Evolutionary conservation across 2,329 filamentous ascomycete species (phyloP).

Genomic region (Sclerotinia minor): DNA sequence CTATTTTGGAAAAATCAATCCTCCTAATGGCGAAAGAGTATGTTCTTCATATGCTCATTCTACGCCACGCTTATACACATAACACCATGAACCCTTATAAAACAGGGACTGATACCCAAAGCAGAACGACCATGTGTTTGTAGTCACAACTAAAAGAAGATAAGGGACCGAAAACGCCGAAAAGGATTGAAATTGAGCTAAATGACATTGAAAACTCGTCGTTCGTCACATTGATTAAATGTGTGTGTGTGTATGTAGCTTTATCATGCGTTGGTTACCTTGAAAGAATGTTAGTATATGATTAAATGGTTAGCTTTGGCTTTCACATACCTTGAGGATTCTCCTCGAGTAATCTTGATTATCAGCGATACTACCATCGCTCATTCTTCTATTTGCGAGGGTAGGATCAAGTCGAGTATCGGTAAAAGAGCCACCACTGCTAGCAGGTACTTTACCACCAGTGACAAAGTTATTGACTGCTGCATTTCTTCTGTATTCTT

Average conservation of each 20-base stretch:
- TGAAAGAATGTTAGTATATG: conserved; percentile 15
- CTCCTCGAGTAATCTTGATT: conserved; percentile 95
- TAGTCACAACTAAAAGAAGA: conserved; percentile 30
- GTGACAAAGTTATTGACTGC: conserved; percentile 76
- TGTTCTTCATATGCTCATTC: conserved; percentile 36
- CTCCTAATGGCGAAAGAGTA: conserved; percentile 32
- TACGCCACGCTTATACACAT: conserved; percentile 42
- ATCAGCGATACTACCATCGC: conserved; percentile 94
- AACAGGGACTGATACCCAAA: conserved; percentile 31
- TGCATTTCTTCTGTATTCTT: conserved; percentile 79
- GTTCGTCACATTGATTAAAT: conserved; percentile 43
- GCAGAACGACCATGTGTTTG: conserved; percentile 30
- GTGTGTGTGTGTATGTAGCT: conserved; percentile 10
- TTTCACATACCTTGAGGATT: conserved; percentile 78
- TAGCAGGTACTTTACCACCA: conserved; percentile 61
- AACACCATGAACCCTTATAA: conserved; percentile 38
- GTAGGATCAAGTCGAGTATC: conserved; percentile 85
- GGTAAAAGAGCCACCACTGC: conserved; percentile 62
- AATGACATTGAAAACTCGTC: conserved; percentile 40
- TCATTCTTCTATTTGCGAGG: conserved; percentile 77
- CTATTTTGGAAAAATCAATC: conserved; percentile 30
- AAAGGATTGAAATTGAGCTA: conserved; percentile 36
- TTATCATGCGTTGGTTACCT: conserved; percentile 62
- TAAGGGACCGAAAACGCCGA: conserved; percentile 39
- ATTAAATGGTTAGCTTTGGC: conserved; percentile 26